Evolutionary conservation across 768 basidiomycete species (phyloP).

Genomic region (Kwoniella sp.): DNA sequence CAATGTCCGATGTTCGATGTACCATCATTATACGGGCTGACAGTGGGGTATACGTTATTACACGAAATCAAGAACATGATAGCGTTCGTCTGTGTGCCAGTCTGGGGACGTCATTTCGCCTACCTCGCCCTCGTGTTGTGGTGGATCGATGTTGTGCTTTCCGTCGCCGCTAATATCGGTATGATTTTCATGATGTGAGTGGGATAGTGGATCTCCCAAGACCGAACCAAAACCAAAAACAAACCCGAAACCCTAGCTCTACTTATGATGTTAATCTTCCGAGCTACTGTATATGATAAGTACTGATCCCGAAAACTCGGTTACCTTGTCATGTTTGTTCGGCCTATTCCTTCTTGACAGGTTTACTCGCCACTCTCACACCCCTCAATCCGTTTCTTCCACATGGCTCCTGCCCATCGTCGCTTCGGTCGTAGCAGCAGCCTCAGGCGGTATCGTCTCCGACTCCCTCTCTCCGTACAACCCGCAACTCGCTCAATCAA

Average conservation of each 20-base stretch:
- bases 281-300: no score
- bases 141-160: slow-evolving; percentile 68
- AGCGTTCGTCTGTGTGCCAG: slow-evolving; percentile 44
- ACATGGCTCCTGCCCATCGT: slow-evolving; percentile 77
- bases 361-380: slow-evolving; percentile 65
- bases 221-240: no score
- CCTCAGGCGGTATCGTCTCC: slow-evolving; percentile 67
- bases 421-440: slow-evolving; percentile 69
- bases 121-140: slow-evolving; percentile 63
- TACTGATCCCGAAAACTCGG: no score
- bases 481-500: slow-evolving; percentile 62
- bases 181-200: slow-evolving; percentile 71
- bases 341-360: slow-evolving; percentile 52
- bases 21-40: no score
- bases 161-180: slow-evolving; percentile 65
- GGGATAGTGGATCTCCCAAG: no score
- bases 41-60: no score
- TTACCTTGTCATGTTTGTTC: no score
- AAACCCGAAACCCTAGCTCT: no score
- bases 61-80: slow-evolving; percentile 56
- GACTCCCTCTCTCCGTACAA: slow-evolving; percentile 60
- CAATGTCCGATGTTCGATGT: no score
- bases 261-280: no score
- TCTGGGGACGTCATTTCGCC: slow-evolving; percentile 39
- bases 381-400: slow-evolving; percentile 63